Conservation (phyloP, 2,329 filamentous ascomycete genomes). For the Acrodontium crateriforme region DNA sequence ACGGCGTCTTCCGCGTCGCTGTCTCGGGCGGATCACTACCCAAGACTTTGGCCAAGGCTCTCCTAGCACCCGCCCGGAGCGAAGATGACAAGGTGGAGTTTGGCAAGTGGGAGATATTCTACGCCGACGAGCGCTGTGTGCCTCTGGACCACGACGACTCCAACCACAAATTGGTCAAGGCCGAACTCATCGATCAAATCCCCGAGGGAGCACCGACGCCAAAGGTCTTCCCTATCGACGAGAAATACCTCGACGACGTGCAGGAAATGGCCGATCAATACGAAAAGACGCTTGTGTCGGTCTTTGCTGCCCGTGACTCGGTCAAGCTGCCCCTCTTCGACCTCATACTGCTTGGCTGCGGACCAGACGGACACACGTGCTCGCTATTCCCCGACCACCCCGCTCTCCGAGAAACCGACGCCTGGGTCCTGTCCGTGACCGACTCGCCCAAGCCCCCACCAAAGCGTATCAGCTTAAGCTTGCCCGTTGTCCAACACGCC, state of each 20-base stretch:
- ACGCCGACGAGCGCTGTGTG: slow-evolving; percentile 92
- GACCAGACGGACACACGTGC: slow-evolving; percentile 94
- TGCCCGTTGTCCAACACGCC: slow-evolving; percentile 81
- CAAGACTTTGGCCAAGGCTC: slow-evolving; percentile 69
- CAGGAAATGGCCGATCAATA: slow-evolving; percentile 92
- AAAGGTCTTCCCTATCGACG: slow-evolving; percentile 66
- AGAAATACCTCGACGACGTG: slow-evolving; percentile 53
- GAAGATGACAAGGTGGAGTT: slow-evolving; percentile 54
- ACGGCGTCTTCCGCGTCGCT: slow-evolving; percentile 76
- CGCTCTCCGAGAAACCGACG: slow-evolving; percentile 69
- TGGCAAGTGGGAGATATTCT: slow-evolving; percentile 93
- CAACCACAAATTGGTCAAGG: slow-evolving; percentile 81
- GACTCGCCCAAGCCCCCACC: slow-evolving; percentile 92
- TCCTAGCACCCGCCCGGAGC: slow-evolving; percentile 43
- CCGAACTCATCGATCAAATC: slow-evolving; percentile 79
- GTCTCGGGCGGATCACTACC: slow-evolving; percentile 91
- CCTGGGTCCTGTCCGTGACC: slow-evolving; percentile 84
- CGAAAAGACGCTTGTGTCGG: slow-evolving; percentile 70
- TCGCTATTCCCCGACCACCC: slow-evolving; percentile 85
- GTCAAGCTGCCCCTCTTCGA: slow-evolving; percentile 94
- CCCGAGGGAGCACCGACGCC: slow-evolving; percentile 53
- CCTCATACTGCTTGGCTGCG: slow-evolving; percentile 80
- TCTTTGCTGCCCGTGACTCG: slow-evolving; percentile 83
- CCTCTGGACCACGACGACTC: slow-evolving; percentile 84
- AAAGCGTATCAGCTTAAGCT: slow-evolving; percentile 76